phyloP scores from a whole-genome alignment of 1,139 yeast genomes.

The Martiniozyma asiatica region DNA sequence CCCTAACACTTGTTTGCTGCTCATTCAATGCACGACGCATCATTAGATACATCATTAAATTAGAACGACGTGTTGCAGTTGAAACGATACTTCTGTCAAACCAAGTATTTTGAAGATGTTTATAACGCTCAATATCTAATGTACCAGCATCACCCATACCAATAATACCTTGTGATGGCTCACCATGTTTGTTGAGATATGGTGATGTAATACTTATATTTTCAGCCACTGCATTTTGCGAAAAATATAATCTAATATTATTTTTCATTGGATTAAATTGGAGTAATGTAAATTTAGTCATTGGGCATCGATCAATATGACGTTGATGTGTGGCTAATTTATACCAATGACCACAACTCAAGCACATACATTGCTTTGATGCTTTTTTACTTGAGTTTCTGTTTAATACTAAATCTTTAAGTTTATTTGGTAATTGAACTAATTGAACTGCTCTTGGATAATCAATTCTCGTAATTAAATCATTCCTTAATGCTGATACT shows the following conservation, averaged over 20 bases:
- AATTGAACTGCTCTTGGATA: slow-evolving; percentile 16
- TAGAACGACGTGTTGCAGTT: not conserved
- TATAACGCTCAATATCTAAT: slow-evolving; percentile 39
- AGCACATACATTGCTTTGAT: slow-evolving; percentile 12
- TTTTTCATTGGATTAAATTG: slow-evolving; percentile 19
- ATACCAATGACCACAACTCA: slow-evolving; percentile 17
- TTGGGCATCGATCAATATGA: slow-evolving; percentile 10
- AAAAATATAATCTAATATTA: slow-evolving; percentile 9
- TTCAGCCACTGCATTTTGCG: slow-evolving; percentile 1
- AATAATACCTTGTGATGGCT: slow-evolving; percentile 42
- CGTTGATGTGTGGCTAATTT: slow-evolving; percentile 8
- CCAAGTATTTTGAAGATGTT: slow-evolving; percentile 47
- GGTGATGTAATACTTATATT: slow-evolving; percentile 30
- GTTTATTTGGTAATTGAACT: slow-evolving; percentile 14
- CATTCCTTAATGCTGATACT: slow-evolving; percentile 5
- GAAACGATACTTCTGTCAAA: slow-evolving; percentile 25
- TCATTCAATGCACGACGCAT: slow-evolving; percentile 1
- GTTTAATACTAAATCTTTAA: slow-evolving; percentile 11
- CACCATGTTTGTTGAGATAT: slow-evolving; percentile 63
- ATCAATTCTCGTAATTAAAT: slow-evolving; percentile 7
- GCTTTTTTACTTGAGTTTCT: slow-evolving; percentile 7
- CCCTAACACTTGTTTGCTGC: slow-evolving; percentile 1
- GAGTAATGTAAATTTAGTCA: slow-evolving; percentile 13
- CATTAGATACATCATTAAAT: not conserved
- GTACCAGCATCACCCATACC: slow-evolving; percentile 43